Evolutionary conservation across 495 filamentous ascomycete species (phyloP).

Genomic region (Saxophila tyrrhenica): DNA sequence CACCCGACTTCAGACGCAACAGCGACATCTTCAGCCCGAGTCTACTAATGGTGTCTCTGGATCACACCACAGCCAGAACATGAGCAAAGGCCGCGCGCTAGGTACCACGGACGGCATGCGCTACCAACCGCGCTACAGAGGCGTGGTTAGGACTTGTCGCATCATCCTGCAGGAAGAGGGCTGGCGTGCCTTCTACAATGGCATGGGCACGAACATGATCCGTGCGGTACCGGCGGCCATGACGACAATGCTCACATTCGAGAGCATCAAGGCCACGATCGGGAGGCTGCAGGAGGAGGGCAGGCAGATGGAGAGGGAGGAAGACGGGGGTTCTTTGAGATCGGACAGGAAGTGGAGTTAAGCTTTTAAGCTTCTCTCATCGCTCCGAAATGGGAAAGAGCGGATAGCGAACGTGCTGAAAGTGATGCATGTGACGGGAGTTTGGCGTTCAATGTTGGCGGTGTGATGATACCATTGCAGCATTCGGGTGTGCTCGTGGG

Average conservation of each 20-base stretch:
- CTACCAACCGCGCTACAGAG: constrained; percentile 60
- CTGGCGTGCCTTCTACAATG: constrained; percentile 93
- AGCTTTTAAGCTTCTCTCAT: neutral
- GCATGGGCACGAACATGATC: constrained; percentile 96
- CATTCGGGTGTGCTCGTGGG: neutral
- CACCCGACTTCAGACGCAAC: constrained; percentile 80
- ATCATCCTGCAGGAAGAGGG: constrained; percentile 86
- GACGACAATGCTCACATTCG: constrained; percentile 95
- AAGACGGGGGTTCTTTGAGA: neutral
- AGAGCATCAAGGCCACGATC: constrained; percentile 60
- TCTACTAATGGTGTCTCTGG: constrained; percentile 17
- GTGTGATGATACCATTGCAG: neutral
- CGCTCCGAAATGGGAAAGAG: neutral
- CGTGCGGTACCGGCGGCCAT: constrained; percentile 88
- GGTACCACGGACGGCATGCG: constrained; percentile 47
- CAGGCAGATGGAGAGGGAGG: constrained; percentile 9
- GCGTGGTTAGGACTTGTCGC: constrained; percentile 68
- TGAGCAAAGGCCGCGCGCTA: constrained; percentile 49
- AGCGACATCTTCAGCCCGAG: constrained; percentile 34
- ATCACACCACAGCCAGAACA: constrained; percentile 40
- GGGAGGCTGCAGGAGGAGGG: constrained; percentile 41
- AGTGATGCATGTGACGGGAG: neutral
- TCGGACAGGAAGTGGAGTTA: constrained; percentile 1
- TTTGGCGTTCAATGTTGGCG: neutral
- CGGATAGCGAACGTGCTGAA: neutral